Evolutionary conservation across 768 basidiomycete species (phyloP).

Genomic region (Imleria badia): DNA sequence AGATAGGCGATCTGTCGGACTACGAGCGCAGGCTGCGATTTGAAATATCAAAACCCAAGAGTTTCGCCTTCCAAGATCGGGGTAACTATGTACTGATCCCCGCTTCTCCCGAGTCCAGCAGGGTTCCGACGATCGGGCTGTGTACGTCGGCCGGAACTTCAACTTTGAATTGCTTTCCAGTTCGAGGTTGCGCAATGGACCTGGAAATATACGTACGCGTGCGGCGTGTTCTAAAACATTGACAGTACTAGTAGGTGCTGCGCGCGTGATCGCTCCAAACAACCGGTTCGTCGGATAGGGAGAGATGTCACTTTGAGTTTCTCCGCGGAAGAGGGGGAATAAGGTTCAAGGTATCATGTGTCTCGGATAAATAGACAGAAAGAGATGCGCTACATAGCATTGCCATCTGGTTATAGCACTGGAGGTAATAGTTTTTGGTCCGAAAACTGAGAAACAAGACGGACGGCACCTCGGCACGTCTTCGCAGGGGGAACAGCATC

Average conservation of each 20-base stretch:
- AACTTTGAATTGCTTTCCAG: not conserved
- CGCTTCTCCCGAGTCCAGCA: not conserved
- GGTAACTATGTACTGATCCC: too few relatives aligned
- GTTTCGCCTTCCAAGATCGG: not conserved
- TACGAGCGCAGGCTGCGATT: not conserved
- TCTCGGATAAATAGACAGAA: not conserved
- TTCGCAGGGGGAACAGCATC: not conserved
- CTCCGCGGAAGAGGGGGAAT: not conserved
- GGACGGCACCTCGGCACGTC: not conserved
- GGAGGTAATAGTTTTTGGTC: not conserved
- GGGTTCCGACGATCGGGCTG: not conserved
- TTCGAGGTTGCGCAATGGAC: not conserved
- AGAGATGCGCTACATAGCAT: too few relatives aligned
- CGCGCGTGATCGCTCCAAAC: not conserved
- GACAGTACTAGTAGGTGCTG: not conserved
- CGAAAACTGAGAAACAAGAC: not conserved
- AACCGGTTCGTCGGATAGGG: not conserved
- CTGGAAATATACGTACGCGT: not conserved
- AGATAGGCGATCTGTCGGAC: too few relatives aligned
- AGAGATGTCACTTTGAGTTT: not conserved
- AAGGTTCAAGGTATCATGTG: not conserved
- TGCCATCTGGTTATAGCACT: too few relatives aligned
- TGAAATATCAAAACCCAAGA: conserved; percentile 23
- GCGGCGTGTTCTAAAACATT: not conserved
- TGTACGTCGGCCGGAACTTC: conserved; percentile 7